Base-by-base conservation (phyloP, 2,329 filamentous ascomycete genomes). In the Ilyonectria mors-panacis region DNA sequence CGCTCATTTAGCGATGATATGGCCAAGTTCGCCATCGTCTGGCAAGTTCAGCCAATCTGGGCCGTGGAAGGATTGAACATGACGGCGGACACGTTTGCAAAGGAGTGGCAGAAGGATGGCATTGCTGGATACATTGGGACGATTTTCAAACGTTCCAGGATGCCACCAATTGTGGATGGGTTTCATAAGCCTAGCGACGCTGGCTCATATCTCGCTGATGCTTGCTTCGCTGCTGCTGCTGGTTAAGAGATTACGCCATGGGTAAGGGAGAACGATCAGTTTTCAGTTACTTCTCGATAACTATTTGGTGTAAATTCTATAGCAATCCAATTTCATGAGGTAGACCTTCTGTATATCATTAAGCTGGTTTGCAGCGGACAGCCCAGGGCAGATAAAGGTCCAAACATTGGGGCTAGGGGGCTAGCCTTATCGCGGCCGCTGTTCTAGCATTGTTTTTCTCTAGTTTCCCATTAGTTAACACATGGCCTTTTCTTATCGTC, bases 21-120 rank as follows among this genome's bases (percentile, higher is more conserved):
- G 66, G 79, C 81, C 60, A 79, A 79, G 70, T 70, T 81, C 65
- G 78, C 79, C 21, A 71, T 82, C 10, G 79, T 80, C 7, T 83
- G 80, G 81, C 81, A 83, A 64, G 79, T 82, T 2, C 80, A 83
- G 74, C 81, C 80, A 4, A 81, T 82, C 54, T 82, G 78, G 77
- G 71, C 72, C 26, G 60, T 81, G 10, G 75, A 78, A 33, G 81
- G 81, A 0, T 65, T 65, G 47, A 81, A 81, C 64, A 72, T 79
- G 53, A 67, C 73, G 15, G 75, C 78, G 2, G 78, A 81, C 56
- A 70, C 75, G 66, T 79, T 80, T 69, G 71, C 74, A 23, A 75
- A 77, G 69, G 67, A 76, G 61, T 82, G 78, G 79, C 70, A 69
- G 48, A 69, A 76, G 50, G 73, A 79, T n/a, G 80, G 79, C 9